A percentile compares a stretch with the other conserved stretches of the same genome.
Evolutionary conservation across 106 monocot genomes (phyloP).

Genomic region (Iris macrosiphon): DNA sequence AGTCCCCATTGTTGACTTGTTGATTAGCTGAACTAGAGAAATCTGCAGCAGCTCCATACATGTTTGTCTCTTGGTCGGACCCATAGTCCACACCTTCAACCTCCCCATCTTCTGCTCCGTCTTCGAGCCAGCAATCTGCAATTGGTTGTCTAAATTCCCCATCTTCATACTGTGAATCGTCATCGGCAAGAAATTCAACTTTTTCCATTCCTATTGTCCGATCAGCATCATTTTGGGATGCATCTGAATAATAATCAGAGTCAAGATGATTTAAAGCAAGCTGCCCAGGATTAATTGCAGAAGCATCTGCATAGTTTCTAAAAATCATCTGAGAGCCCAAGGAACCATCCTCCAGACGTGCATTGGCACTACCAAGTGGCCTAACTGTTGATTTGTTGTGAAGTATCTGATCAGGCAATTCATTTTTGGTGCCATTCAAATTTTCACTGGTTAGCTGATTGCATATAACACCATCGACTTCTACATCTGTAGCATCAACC

Average conservation of each 20-base stretch:
- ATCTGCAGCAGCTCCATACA: constrained; percentile 21
- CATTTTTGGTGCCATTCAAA: background rate
- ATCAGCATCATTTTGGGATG: constrained; percentile 28
- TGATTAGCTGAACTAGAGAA: constrained; percentile 4
- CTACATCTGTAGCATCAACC: too few species aligned
- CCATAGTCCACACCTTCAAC: constrained; percentile 59
- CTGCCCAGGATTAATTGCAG: constrained; percentile 3
- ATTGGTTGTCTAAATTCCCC: constrained; percentile 82
- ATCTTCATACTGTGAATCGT: constrained; percentile 92
- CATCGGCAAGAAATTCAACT: constrained; percentile 39
- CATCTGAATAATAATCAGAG: constrained; percentile 14
- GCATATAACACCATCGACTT: too few species aligned
- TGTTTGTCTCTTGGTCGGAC: constrained; percentile 34
- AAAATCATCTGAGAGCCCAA: constrained; percentile 2
- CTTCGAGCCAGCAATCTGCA: constrained; percentile 40
- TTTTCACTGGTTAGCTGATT: background rate
- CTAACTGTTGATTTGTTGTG: background rate
- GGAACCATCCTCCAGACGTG: background rate
- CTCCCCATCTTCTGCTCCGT: constrained; percentile 38
- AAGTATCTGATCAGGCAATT: background rate
- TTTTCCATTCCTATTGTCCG: constrained; percentile 31
- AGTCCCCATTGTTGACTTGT: constrained; percentile 1
- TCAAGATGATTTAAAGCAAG: constrained; percentile 19
- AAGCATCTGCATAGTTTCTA: constrained; percentile 6
- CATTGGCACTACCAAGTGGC: background rate